Evolutionary conservation across 2,329 filamentous ascomycete species (phyloP), one percentile per base, ranked within the genome.

Genomic region (Beauveria varroae): DNA sequence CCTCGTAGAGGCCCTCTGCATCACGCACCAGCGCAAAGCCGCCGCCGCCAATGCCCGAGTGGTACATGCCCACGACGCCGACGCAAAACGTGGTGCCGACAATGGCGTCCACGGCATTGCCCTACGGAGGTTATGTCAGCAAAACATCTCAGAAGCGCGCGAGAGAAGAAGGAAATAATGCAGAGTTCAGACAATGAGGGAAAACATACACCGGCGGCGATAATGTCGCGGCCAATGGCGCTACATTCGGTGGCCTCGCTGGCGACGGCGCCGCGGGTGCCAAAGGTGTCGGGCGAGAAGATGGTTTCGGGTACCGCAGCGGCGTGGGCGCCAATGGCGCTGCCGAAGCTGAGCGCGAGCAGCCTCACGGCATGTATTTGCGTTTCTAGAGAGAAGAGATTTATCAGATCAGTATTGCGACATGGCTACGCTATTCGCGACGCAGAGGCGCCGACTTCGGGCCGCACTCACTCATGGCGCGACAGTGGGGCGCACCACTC

Each of bases 1-100:
- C 87, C 70, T 96, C 91, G 70, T 93, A 96, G 20, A 79, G 78
- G n/a, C 91, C 91, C 62, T 90, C 79, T 18, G 84, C 76, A 40
- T 85, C 81, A 53, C 90, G 86, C 5, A 96, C 84, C 5, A 96
- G 79, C 81, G 92, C 89, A 75, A 98, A 98, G 2, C 93, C 93
- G 46, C 93, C 93, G 7, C 93, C 93, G 22, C 90, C 93, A 63
- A 97, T 88, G 18, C 93, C 93, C 46, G 83, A 84, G 71, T 93
- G 89, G 67, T 91, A 90, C 85, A 90, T 90, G 61, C 82, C 87
- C 50, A 89, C 81, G 7, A 90, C 87, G 6, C 90, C 90, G 43
- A 92, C 83, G 65, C 90, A 93, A 56, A 93, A 82, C 8, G 86
- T 85, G 0, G 89, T 89, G 34, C 86, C 88, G 22, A 93, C 86